These are phyloP conservation scores for Sequoiadendron giganteum DNA, from an alignment of 75 land plant species.

Conservation along the genomic window DNA sequence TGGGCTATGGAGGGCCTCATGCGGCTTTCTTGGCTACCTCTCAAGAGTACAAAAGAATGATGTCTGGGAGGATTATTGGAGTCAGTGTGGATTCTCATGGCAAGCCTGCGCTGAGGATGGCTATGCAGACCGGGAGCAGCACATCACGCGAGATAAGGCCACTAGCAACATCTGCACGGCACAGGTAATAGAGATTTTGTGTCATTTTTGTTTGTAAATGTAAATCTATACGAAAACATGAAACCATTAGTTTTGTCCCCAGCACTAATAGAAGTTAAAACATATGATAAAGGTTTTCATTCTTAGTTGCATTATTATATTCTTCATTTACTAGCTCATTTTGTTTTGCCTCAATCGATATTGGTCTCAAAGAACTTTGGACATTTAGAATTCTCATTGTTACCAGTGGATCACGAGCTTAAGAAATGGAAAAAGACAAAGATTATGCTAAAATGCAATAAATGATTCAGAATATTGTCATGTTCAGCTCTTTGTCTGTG, in stretches of 20 bases:
- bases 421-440: not conserved
- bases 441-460: not conserved
- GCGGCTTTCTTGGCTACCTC: slow-evolving; percentile 96
- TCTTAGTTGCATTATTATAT: too few relatives aligned
- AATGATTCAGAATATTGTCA: too few relatives aligned
- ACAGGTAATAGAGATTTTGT: slow-evolving; percentile 43
- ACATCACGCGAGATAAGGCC: slow-evolving; percentile 95
- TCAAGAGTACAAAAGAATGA: slow-evolving; percentile 95
- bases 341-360: too few relatives aligned
- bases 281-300: too few relatives aligned
- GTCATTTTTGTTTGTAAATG: not conserved
- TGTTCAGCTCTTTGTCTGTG: not conserved
- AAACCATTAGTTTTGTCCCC: too few relatives aligned
- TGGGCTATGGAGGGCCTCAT: slow-evolving; percentile 99
- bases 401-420: not conserved
- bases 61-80: slow-evolving; percentile 97
- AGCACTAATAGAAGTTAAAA: not conserved
- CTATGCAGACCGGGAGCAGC: slow-evolving; percentile 98
- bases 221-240: not conserved
- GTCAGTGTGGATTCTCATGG: slow-evolving; percentile 93
- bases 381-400: too few relatives aligned
- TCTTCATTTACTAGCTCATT: not conserved
- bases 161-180: slow-evolving; percentile 99
- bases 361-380: too few relatives aligned
- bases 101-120: slow-evolving; percentile 93